Conservation (phyloP, 2,329 filamentous ascomycete species). For the Parafenestella ontariensis region DNA sequence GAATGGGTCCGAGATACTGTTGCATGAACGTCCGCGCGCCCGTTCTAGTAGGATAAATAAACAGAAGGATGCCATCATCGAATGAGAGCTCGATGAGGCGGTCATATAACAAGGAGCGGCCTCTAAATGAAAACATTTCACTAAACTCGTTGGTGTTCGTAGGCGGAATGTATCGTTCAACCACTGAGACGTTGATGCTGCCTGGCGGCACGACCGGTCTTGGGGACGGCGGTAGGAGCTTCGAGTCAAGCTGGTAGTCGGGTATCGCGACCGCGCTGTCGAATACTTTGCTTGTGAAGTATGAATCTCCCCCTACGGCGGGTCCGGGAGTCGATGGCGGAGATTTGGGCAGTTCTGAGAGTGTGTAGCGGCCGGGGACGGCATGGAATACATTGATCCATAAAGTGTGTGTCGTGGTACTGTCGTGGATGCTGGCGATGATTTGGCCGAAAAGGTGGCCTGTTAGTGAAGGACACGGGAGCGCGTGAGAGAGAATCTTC, state of each 20-base stretch:
- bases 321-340: conserved; percentile 65
- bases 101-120: conserved; percentile 65
- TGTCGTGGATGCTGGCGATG: conserved; percentile 62
- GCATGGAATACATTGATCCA: conserved; percentile 72
- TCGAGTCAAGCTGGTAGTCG: conserved; percentile 63
- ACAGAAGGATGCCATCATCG: conserved; percentile 63
- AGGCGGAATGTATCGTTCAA: conserved; percentile 72
- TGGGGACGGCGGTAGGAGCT: conserved; percentile 59
- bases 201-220: conserved; percentile 66
- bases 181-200: conserved; percentile 66
- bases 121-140: conserved; percentile 63
- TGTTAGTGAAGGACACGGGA: conserved; percentile 61
- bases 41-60: conserved; percentile 67
- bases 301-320: conserved; percentile 61
- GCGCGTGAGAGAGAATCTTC: conserved; percentile 66
- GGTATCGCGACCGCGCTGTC: conserved; percentile 67
- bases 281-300: conserved; percentile 68
- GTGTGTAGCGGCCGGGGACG: conserved; percentile 66
- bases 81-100: conserved; percentile 66
- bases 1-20: conserved; percentile 65
- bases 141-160: conserved; percentile 64
- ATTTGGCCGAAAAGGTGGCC: conserved; percentile 62
- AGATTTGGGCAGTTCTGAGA: conserved; percentile 68
- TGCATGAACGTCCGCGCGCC: conserved; percentile 66
- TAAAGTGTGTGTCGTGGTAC: conserved; percentile 59